Evolutionary conservation across 495 filamentous ascomycete genomes (phyloP), one percentile per base, ranked within the genome.

Genomic region (Penicillium waksmanii): DNA sequence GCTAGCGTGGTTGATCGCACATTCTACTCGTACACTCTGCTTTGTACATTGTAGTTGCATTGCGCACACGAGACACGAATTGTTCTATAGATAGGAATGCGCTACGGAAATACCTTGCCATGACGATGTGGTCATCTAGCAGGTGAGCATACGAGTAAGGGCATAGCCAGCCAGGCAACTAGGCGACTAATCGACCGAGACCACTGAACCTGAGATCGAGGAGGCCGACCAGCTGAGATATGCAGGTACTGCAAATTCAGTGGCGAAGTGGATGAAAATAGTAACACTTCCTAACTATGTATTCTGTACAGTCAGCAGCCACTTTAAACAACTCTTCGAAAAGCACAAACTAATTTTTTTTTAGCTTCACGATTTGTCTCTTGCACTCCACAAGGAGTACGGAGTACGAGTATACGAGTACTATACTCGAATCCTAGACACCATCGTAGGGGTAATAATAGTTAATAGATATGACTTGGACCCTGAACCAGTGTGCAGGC

Each of bases 251-350:
- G 42, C 13, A 9, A 31, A 31, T 8, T 9, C n/a, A 19, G 42
- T 44, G 42, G 42, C 42, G 17, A 44, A 44, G 36, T 38, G 36
- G n/a, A 44, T 44, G 42, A 44, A 44, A 44, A 44, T 44, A 44
- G 42, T 17, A 44, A 19, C 17, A 1, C 17, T 44, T 17, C 8
- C 13, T n/a, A n/a, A n/a, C n/a, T 12, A 44, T 10, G 17, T 44
- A 12, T n/a, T 5, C 15, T 44, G 4, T 44, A 44, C 42, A 44
- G 42, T 31, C 27, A 31, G 27, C 27, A 31, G 6, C 27, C 27
- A 31, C 27, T 31, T 31, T 31, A 6, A 31, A 31, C 36, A 38
- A 38, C 5, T n/a, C 36, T 38, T 4, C 15, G 12, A 12, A 3
- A 38, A 38, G 36, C 36, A 38, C 2, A 13, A 13, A 13, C 36